Evolutionary conservation across 345 rosid genomes (phyloP).

Genomic region (Salix arbutifolia): DNA sequence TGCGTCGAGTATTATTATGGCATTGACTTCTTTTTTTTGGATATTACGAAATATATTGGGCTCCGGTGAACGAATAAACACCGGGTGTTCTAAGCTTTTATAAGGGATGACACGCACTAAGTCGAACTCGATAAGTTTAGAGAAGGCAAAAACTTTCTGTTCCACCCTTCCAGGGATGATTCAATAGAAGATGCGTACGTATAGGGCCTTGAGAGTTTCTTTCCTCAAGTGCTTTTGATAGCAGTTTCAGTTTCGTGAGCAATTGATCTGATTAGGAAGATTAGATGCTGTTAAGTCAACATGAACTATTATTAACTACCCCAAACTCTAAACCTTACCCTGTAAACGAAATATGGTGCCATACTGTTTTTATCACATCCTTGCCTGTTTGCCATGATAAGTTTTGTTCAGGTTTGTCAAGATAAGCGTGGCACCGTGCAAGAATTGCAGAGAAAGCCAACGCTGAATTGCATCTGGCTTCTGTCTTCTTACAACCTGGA

Average conservation of each 20-base stretch:
- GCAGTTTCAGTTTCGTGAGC: background rate
- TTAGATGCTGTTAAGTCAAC: background rate
- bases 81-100: too few species aligned
- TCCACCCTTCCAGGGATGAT: too few species aligned
- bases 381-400: background rate
- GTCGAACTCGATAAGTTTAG: too few species aligned
- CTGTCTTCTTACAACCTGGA: too few species aligned
- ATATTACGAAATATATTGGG: too few species aligned
- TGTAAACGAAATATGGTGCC: background rate
- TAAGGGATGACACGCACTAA: too few species aligned
- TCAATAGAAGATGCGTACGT: too few species aligned
- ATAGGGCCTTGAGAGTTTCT: background rate
- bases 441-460: background rate
- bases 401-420: too few species aligned
- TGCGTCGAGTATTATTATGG: background rate
- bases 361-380: background rate
- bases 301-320: background rate
- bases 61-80: too few species aligned
- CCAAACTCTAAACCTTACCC: background rate
- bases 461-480: background rate
- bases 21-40: too few species aligned
- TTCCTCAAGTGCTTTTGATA: background rate
- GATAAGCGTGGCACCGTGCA: background rate
- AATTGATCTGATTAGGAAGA: background rate
- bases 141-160: too few species aligned